Evolutionary conservation across 768 basidiomycete genomes (phyloP).

Genomic region (Leccinum boreale): DNA sequence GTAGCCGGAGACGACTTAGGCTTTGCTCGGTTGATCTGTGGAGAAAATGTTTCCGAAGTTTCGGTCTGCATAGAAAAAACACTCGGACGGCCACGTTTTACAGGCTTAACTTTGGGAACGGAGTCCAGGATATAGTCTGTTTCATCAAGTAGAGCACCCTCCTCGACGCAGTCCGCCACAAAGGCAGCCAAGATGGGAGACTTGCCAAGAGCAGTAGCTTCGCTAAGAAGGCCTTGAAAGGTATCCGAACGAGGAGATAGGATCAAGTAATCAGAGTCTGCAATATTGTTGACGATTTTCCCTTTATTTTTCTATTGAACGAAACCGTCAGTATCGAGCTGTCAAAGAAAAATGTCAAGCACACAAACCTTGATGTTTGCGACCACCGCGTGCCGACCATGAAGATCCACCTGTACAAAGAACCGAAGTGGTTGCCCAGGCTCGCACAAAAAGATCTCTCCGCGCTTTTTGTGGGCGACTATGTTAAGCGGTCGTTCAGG

Average conservation of each 20-base stretch:
- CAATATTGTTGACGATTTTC: slow-evolving; percentile 49
- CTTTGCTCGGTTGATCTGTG: slow-evolving; percentile 2
- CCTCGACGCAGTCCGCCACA: slow-evolving; percentile 48
- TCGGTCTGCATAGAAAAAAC: slow-evolving; percentile 14
- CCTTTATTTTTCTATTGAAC: slow-evolving; percentile 61
- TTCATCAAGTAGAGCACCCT: slow-evolving; percentile 42
- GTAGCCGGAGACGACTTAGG: slow-evolving; percentile 4
- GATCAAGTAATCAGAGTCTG: slow-evolving; percentile 59
- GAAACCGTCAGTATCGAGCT: neutral
- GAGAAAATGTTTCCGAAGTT: slow-evolving; percentile 1
- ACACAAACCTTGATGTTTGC: slow-evolving; percentile 56
- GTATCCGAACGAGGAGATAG: slow-evolving; percentile 50
- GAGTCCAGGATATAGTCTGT: slow-evolving; percentile 43
- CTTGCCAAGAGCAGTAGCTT: slow-evolving; percentile 34
- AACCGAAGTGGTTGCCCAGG: slow-evolving; percentile 48
- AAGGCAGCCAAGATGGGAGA: slow-evolving; percentile 52
- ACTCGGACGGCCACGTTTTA: slow-evolving; percentile 25
- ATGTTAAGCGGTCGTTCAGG: slow-evolving; percentile 11
- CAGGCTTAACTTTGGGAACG: slow-evolving; percentile 17
- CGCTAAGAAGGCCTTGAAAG: slow-evolving; percentile 45
- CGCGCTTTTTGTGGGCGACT: slow-evolving; percentile 17
- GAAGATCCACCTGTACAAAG: slow-evolving; percentile 67
- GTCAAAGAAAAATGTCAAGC: neutral
- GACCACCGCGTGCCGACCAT: slow-evolving; percentile 48
- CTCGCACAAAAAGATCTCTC: slow-evolving; percentile 42